Conservation (phyloP, 1,139 yeast genomes). For the Suhomyces yuchorum region DNA sequence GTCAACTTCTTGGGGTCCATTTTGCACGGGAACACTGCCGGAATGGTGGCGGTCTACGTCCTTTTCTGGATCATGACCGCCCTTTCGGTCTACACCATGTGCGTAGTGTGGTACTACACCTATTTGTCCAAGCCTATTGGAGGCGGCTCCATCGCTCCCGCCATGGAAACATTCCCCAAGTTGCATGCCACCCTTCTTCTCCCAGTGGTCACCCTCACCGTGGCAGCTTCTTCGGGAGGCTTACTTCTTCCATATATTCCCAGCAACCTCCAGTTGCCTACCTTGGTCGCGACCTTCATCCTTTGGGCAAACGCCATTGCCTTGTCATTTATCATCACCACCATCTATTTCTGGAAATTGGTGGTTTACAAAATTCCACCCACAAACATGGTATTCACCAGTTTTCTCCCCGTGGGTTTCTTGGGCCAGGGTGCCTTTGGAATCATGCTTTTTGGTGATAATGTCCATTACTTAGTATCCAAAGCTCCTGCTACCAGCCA, state of each 20-base stretch:
- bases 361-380: constrained; percentile 62
- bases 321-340: constrained; percentile 54
- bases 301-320: constrained; percentile 71
- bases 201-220: constrained; percentile 78
- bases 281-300: constrained; percentile 56
- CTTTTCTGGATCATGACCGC: constrained; percentile 71
- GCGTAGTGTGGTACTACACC: constrained; percentile 52
- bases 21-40: constrained; percentile 33
- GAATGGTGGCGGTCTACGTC: constrained; percentile 48
- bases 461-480: constrained; percentile 23
- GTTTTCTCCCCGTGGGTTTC: constrained; percentile 62
- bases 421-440: constrained; percentile 84
- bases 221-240: constrained; percentile 68
- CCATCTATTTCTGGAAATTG: constrained; percentile 61
- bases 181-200: constrained; percentile 54
- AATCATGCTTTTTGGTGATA: constrained; percentile 57
- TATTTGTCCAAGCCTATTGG: constrained; percentile 30
- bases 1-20: constrained; percentile 53
- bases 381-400: constrained; percentile 45
- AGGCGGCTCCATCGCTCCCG: constrained; percentile 16
- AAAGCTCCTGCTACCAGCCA: constrained; percentile 7
- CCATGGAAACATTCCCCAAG: constrained; percentile 20
- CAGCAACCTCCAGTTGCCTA: constrained; percentile 45
- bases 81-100: constrained; percentile 57
- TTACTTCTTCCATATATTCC: constrained; percentile 50